Percentiles rank a stretch among this genome's conserved stretches.
phyloP scores from a whole-genome alignment of 73 alveolate genomes.

The Paramecium caudatum region DNA sequence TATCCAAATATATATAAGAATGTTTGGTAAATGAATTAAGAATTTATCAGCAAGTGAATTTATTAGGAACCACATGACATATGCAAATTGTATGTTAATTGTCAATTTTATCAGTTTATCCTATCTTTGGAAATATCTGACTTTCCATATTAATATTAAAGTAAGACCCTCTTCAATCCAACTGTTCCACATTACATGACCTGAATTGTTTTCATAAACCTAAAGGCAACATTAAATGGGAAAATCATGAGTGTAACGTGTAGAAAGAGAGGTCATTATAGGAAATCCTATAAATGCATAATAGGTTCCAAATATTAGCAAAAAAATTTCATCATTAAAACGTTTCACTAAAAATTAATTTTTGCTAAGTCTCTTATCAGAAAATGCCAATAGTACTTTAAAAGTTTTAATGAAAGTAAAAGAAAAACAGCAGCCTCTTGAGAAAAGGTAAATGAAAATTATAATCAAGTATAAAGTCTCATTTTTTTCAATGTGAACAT shows the following conservation, averaged over 20 bases:
- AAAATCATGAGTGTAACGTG: neutral
- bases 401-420: neutral
- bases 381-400: neutral
- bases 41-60: neutral
- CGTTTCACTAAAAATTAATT: neutral
- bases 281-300: neutral
- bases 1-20: neutral
- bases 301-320: neutral
- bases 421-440: slow-evolving; percentile 13
- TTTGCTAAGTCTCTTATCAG: neutral
- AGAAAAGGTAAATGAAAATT: neutral
- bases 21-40: neutral
- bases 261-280: neutral
- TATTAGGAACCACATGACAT: neutral
- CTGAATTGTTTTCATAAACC: slow-evolving; percentile 13
- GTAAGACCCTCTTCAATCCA: neutral
- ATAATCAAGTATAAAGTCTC: neutral
- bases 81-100: neutral
- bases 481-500: neutral
- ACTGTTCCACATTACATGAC: neutral
- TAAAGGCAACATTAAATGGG: neutral
- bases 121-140: neutral
- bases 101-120: slow-evolving; percentile 19
- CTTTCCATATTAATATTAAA: neutral
- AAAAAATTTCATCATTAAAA: neutral